phyloP scores from a whole-genome alignment of 192 early-diverging fungal genomes.

The Cetraspora pellucida region DNA sequence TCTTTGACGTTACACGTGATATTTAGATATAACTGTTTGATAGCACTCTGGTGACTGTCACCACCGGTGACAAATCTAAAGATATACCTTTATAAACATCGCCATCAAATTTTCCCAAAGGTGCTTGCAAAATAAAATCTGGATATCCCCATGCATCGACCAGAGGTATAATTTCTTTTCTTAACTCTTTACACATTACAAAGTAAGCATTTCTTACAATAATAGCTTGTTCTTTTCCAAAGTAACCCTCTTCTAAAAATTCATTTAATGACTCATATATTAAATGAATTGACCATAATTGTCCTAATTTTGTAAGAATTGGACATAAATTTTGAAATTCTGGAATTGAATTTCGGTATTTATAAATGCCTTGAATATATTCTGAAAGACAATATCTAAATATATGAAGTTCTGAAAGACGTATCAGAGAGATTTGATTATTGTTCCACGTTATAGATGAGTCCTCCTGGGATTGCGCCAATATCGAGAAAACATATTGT shows the following conservation, averaged over 20 bases:
- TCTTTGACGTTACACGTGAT: no score
- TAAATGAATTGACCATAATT: slow-evolving; percentile 49
- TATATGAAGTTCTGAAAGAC: slow-evolving; percentile 43
- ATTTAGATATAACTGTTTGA: background rate
- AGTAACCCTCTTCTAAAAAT: slow-evolving; percentile 55
- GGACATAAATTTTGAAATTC: slow-evolving; percentile 40
- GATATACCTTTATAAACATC: slow-evolving; percentile 55
- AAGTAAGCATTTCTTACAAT: slow-evolving; percentile 45
- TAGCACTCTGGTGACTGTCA: background rate
- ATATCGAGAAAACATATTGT: background rate
- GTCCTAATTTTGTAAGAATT: slow-evolving; percentile 47
- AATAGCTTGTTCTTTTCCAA: slow-evolving; percentile 47
- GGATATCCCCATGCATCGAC: slow-evolving; percentile 59
- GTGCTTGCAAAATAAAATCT: slow-evolving; percentile 61
- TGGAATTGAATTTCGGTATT: slow-evolving; percentile 25
- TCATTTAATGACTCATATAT: slow-evolving; percentile 46
- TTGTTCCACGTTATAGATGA: slow-evolving; percentile 40
- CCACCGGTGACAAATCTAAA: background rate
- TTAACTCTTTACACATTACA: slow-evolving; percentile 47
- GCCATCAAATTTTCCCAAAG: slow-evolving; percentile 61
- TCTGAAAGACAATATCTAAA: slow-evolving; percentile 41
- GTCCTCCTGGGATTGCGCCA: slow-evolving; percentile 1
- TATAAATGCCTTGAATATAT: slow-evolving; percentile 34
- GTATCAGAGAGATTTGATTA: slow-evolving; percentile 42
- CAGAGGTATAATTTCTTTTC: slow-evolving; percentile 54